phyloP scores from a whole-genome alignment of 805 yeast genomes.

The Pichia gijzeniarum region DNA sequence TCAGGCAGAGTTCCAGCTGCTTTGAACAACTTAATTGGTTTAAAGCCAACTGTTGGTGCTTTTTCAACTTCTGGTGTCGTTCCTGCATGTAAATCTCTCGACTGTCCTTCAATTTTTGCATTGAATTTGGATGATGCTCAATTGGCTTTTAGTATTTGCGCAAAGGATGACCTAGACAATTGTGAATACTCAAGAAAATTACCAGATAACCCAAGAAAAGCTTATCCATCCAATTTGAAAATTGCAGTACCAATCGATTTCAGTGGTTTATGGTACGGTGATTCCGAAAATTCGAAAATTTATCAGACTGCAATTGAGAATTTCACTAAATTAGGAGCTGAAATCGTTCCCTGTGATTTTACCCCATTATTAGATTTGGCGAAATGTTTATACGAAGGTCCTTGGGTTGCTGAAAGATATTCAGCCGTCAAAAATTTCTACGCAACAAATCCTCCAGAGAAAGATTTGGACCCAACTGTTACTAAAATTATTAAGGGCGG shows the following conservation, averaged over 20 bases:
- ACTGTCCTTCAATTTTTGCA: constrained; percentile 84
- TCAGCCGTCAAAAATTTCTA: constrained; percentile 74
- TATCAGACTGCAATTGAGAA: constrained; percentile 55
- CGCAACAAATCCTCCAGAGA: constrained; percentile 60
- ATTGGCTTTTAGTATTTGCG: constrained; percentile 60
- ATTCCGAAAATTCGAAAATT: constrained; percentile 65
- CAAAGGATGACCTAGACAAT: constrained; percentile 55
- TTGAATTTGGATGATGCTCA: constrained; percentile 80
- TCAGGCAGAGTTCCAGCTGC: constrained; percentile 98
- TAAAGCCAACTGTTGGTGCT: constrained; percentile 87
- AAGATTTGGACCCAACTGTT: constrained; percentile 81
- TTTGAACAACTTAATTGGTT: constrained; percentile 82
- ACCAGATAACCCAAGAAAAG: constrained; percentile 58
- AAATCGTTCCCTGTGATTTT: constrained; percentile 60
- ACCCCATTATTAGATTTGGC: constrained; percentile 75
- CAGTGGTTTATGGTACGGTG: constrained; percentile 67
- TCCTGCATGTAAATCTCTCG: constrained; percentile 93
- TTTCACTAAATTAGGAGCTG: constrained; percentile 48
- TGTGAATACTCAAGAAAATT: constrained; percentile 78
- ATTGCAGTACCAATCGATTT: constrained; percentile 73
- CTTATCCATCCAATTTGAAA: constrained; percentile 52
- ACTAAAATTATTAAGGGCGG: constrained; percentile 71
- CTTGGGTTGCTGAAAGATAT: constrained; percentile 98
- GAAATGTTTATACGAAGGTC: constrained; percentile 85
- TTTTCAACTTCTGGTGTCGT: constrained; percentile 90